A percentile compares a stretch with the other conserved stretches of the same genome.
Conservation (phyloP, 306 rosid species). For the Prunus dulcis region DNA sequence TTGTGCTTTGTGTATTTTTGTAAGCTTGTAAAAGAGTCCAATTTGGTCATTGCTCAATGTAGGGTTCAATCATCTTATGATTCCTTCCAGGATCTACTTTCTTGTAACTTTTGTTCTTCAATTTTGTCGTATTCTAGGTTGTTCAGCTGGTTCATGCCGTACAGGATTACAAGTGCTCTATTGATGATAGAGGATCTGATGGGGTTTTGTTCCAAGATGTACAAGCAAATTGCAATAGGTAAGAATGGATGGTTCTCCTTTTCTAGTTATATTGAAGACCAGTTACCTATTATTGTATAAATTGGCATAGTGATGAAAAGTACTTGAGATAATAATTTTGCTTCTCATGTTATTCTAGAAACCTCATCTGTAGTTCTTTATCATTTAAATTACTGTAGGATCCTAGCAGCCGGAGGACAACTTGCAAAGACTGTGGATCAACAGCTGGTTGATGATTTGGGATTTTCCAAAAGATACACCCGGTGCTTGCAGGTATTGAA, state of each 20-base stretch:
- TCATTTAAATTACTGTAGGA: constrained; percentile 19
- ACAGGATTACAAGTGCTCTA: constrained; percentile 16
- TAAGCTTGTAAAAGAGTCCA: background rate
- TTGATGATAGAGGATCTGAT: constrained; percentile 10
- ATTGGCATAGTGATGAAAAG: background rate
- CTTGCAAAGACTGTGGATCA: constrained; percentile 21
- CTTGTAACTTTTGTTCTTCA: constrained; percentile 2
- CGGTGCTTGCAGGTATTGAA: constrained; percentile 30
- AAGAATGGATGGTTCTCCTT: constrained; percentile 12
- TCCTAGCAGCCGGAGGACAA: constrained; percentile 20
- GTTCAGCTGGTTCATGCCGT: constrained; percentile 33
- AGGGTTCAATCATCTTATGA: background rate
- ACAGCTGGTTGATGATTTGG: constrained; percentile 16
- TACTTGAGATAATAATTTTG: background rate
- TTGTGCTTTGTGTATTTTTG: background rate
- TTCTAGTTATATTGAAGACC: background rate
- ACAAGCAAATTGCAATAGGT: constrained; percentile 17
- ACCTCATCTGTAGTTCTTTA: background rate
- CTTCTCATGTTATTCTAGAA: background rate
- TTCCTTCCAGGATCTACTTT: background rate
- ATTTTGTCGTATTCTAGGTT: constrained; percentile 15
- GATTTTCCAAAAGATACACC: constrained; percentile 27
- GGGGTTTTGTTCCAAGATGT: constrained; percentile 8
- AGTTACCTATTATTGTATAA: background rate
- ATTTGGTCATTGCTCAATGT: background rate